Percentiles rank a stretch among this genome's conserved stretches.
These are phyloP conservation scores for Mucor saturninus DNA, from an alignment of 371 early-diverging fungal genomes.

Conservation along the genomic window DNA sequence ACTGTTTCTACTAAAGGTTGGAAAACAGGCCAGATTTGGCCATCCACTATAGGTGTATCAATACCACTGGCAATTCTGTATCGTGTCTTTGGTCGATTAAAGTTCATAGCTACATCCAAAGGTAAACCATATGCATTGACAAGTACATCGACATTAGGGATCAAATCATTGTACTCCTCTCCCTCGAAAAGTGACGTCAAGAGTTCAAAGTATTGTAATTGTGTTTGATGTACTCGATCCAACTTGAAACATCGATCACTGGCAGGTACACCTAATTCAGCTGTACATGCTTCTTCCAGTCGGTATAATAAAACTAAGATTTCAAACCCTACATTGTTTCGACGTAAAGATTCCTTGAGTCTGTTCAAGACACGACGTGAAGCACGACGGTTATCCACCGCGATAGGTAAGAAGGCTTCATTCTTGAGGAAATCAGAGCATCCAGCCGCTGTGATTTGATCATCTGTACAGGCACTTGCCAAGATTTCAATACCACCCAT, in stretches of 20 bases:
- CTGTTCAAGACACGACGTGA: slow-evolving; percentile 61
- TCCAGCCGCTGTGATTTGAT: slow-evolving; percentile 70
- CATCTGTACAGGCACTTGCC: slow-evolving; percentile 53
- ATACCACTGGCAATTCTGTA: slow-evolving; percentile 24
- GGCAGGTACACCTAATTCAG: slow-evolving; percentile 62
- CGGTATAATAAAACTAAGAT: slow-evolving; percentile 63
- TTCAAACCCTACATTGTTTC: slow-evolving; percentile 59
- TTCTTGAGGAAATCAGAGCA: slow-evolving; percentile 69
- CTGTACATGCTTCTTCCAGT: slow-evolving; percentile 39
- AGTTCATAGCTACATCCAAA: slow-evolving; percentile 75
- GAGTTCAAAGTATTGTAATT: slow-evolving; percentile 72
- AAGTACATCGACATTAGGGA: slow-evolving; percentile 67
- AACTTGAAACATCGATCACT: slow-evolving; percentile 51
- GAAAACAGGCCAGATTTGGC: slow-evolving; percentile 32
- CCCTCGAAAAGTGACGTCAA: slow-evolving; percentile 62
- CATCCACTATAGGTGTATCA: slow-evolving; percentile 25
- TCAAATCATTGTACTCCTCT: slow-evolving; percentile 58
- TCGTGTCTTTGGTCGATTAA: slow-evolving; percentile 71
- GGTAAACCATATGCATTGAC: slow-evolving; percentile 64
- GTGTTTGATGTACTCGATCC: slow-evolving; percentile 56
- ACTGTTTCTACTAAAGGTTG: slow-evolving; percentile 21
- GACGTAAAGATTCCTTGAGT: slow-evolving; percentile 63
- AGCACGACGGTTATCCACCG: slow-evolving; percentile 54
- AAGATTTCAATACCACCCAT: slow-evolving; percentile 76
- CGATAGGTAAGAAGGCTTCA: slow-evolving; percentile 56